Conservation (phyloP, 1,284 basidiomycete species). For the Cutaneotrichosporon sp. region DNA sequence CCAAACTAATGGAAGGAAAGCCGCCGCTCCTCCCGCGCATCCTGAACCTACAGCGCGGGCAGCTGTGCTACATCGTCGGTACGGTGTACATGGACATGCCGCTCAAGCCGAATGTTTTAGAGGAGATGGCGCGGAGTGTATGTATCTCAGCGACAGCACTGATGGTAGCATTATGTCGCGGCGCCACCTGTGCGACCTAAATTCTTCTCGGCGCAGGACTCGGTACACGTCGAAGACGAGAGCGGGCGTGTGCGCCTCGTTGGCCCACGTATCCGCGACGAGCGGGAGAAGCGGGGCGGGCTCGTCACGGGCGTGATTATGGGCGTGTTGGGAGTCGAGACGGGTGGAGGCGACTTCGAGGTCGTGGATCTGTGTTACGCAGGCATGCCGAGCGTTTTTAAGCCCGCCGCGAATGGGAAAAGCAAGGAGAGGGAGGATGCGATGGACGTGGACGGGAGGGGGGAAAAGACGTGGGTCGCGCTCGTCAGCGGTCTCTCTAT, state of each 20-base stretch:
- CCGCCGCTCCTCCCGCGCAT: conserved; percentile 78
- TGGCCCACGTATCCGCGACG: conserved; percentile 60
- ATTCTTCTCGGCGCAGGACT: conserved; percentile 74
- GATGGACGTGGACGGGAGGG: conserved; percentile 45
- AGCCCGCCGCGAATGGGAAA: conserved; percentile 42
- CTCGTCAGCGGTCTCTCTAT: conserved; percentile 78
- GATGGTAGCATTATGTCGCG: conserved; percentile 75
- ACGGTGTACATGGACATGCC: conserved; percentile 99
- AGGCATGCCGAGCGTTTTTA: conserved; percentile 68
- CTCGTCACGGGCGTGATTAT: conserved; percentile 87
- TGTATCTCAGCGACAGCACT: conserved; percentile 37
- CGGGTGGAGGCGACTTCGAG: conserved; percentile 84
- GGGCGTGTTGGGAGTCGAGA: conserved; percentile 86
- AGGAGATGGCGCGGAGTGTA: conserved; percentile 90
- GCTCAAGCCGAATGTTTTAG: conserved; percentile 92
- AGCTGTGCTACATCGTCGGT: conserved; percentile 86
- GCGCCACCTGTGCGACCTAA: conserved; percentile 73
- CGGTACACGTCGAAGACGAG: conserved; percentile 90
- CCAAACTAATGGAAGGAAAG: conserved; percentile 57
- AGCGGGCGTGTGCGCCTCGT: conserved; percentile 86
- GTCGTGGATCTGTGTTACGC: conserved; percentile 87
- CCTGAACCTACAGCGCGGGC: conserved; percentile 79
- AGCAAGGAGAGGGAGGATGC: conserved; percentile 48
- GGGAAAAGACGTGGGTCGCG: conserved; percentile 68
- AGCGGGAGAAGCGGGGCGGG: conserved; percentile 55